Conservation (phyloP, 257 asterid species). For the Vinca minor region DNA sequence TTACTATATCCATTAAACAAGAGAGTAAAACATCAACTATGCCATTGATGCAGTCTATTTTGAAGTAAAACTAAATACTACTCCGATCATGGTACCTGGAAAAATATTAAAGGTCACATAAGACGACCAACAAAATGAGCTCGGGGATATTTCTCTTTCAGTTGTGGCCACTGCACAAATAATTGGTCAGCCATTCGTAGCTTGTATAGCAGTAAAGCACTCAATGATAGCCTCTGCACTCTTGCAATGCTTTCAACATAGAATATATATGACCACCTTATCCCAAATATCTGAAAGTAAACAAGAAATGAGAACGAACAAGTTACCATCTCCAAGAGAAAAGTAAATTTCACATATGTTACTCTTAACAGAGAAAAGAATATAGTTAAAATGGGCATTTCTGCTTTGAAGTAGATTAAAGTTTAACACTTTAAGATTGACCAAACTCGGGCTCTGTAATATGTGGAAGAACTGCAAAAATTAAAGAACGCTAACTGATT, state of each 20-base stretch:
- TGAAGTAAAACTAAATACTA: neutral
- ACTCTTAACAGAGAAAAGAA: no score
- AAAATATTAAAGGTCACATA: slow-evolving; percentile 36
- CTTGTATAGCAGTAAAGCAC: slow-evolving; percentile 72
- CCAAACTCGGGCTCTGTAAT: neutral
- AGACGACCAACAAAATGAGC: slow-evolving; percentile 68
- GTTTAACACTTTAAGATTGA: neutral
- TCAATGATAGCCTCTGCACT: slow-evolving; percentile 79
- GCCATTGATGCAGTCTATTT: neutral
- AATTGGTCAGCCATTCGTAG: slow-evolving; percentile 75
- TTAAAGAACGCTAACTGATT: neutral
- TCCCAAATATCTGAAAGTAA: slow-evolving; percentile 54
- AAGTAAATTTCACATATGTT: no score
- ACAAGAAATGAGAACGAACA: slow-evolving; percentile 2
- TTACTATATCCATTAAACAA: neutral
- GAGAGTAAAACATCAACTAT: neutral
- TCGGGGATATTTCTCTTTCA: slow-evolving; percentile 41
- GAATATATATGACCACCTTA: slow-evolving; percentile 81
- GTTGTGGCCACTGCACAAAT: slow-evolving; percentile 92
- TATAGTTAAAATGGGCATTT: no score
- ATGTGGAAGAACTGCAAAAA: neutral
- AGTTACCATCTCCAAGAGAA: neutral
- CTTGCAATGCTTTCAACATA: slow-evolving; percentile 95
- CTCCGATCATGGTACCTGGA: neutral
- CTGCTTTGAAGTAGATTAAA: no score